Evolutionary conservation across 108 stramenopile genomes (phyloP), one percentile per base, ranked within the genome.

Genomic region (Schizochytrium sp.): DNA sequence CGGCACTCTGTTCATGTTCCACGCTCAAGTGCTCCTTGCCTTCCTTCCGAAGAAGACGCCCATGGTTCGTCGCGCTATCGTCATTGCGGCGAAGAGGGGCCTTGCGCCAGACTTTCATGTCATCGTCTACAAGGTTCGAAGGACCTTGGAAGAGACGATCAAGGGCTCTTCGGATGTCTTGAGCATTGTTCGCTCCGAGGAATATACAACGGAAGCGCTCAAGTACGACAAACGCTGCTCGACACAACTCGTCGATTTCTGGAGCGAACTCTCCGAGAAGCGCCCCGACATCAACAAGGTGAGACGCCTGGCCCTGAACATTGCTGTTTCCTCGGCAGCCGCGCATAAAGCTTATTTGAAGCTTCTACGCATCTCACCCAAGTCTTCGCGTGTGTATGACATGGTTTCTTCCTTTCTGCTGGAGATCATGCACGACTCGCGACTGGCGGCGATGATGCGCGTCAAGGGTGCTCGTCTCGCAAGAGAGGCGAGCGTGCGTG

Each of bases 211-310:
- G 6, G 76, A 83, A 34, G 76, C 76, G 8, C 48, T 83, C 43
- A 53, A 47, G 23, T 83, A 53, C 4, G 76, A 83, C 76, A 83
- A 53, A 45, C 76, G 51, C 43, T 83, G 76, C 76, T 53, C 76
- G 6, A 21, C 51, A 16, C 48, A 83, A 45, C 76, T 83, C 25
- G 76, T 83, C 23, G 76, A 83, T 1, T 83, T 83, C 51, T 83
- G 76, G 76, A 53, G 48, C n/a, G 76, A 83, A 23, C 76, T 83
- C 1, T 83, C 76, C n/a, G 51, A 83, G 51, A 83, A 83, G 51
- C 76, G 51, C 10, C 76, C 76, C 16, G 51, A 53, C 51, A 83
- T 53, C 51, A 83, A 53, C 76, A 83, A 53, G 51, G 76, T 83
- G 10, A 43, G 76, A 0, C 48, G 51, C 51, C 4, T 83, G 76